Conservation (phyloP, 2,329 filamentous ascomycete species). For the Aspergillus chevalieri region DNA sequence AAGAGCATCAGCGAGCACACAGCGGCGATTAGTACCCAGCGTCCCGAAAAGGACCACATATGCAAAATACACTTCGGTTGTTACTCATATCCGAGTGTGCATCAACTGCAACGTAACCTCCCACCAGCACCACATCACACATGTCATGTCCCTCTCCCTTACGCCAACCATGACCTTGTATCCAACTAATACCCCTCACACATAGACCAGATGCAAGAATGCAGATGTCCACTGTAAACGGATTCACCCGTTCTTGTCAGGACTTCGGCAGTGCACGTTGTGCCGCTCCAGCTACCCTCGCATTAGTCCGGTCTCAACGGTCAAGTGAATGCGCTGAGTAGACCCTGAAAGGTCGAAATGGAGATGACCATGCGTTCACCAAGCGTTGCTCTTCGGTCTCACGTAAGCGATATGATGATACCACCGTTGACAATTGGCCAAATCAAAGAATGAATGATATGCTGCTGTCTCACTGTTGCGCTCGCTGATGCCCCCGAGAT, state of each 20-base stretch:
- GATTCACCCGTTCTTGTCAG: background rate
- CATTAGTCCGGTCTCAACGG: background rate
- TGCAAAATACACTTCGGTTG: background rate
- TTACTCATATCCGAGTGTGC: background rate
- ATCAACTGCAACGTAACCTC: background rate
- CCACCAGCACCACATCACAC: background rate
- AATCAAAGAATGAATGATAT: constrained; percentile 15
- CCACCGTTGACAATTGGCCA: background rate
- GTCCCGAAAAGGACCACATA: background rate
- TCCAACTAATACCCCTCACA: background rate
- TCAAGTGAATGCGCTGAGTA: background rate
- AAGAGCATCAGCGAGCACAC: constrained; percentile 56
- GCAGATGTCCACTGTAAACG: background rate
- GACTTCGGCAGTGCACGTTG: background rate
- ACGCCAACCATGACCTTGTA: no score
- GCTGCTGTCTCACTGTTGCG: constrained; percentile 46
- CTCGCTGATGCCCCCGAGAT: constrained; percentile 45
- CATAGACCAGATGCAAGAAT: background rate
- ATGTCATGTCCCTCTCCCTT: no score
- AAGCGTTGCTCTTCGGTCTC: background rate
- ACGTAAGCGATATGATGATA: constrained; percentile 1
- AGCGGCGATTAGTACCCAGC: constrained; percentile 41
- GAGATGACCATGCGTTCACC: background rate
- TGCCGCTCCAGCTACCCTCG: background rate
- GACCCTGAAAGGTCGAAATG: background rate